phyloP scores from a whole-genome alignment of 2,329 filamentous ascomycete genomes.

The Lizonia empirigonia region DNA sequence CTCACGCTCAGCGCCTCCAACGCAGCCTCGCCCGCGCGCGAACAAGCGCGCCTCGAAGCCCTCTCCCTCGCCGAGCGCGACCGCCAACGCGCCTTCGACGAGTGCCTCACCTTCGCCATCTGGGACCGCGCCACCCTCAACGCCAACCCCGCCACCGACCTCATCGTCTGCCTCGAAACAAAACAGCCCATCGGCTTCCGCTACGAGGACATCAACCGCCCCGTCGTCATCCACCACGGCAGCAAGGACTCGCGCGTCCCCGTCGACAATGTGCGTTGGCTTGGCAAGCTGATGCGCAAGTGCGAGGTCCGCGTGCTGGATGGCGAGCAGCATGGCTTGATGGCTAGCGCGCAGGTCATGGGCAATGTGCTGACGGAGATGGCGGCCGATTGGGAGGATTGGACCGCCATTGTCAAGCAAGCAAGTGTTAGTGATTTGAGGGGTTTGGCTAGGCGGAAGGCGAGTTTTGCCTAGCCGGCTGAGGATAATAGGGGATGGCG shows the following conservation, averaged over 20 bases:
- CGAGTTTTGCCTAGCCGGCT: not conserved
- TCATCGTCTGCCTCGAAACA: slow-evolving; percentile 90
- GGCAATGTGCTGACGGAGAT: slow-evolving; percentile 93
- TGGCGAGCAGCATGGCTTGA: slow-evolving; percentile 90
- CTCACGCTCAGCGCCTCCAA: slow-evolving; percentile 37
- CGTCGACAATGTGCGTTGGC: slow-evolving; percentile 92
- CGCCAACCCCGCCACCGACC: slow-evolving; percentile 90
- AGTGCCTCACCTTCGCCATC: slow-evolving; percentile 85
- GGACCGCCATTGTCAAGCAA: slow-evolving; percentile 38
- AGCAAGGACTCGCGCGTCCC: slow-evolving; percentile 89
- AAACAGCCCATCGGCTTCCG: slow-evolving; percentile 92
- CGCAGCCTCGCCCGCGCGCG: slow-evolving; percentile 39
- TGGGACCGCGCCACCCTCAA: slow-evolving; percentile 92
- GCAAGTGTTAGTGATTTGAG: slow-evolving; percentile 17
- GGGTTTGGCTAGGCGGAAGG: slow-evolving; percentile 6
- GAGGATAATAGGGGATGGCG: too few species aligned
- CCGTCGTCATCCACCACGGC: slow-evolving; percentile 93
- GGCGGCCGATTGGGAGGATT: slow-evolving; percentile 76
- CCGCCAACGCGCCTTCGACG: slow-evolving; percentile 77
- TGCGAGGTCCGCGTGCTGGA: slow-evolving; percentile 92
- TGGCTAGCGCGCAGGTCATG: slow-evolving; percentile 95
- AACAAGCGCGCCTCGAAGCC: slow-evolving; percentile 52
- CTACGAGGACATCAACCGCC: slow-evolving; percentile 92
- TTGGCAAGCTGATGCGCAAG: slow-evolving; percentile 89
- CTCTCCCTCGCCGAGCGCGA: slow-evolving; percentile 71